phyloP scores from a whole-genome alignment of 805 yeast species.

The Sungouiozyma intestinalis region DNA sequence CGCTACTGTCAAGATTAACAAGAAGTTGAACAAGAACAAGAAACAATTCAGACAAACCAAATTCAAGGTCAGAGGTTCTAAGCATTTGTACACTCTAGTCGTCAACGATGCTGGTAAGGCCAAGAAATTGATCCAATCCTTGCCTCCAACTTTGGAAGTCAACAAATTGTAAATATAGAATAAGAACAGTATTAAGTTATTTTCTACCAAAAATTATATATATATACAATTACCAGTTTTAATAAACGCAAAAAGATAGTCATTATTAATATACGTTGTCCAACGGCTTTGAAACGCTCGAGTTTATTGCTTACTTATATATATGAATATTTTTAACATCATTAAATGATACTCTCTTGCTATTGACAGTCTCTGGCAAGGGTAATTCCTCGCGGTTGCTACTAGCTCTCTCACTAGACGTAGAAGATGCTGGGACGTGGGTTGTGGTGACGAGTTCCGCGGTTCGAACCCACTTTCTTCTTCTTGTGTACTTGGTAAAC shows the following conservation, averaged over 20 bases:
- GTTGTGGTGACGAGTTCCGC: slow-evolving; percentile 58
- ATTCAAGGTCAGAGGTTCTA: slow-evolving; percentile 97
- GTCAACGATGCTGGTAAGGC: slow-evolving; percentile 96
- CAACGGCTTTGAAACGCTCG: slow-evolving; percentile 2
- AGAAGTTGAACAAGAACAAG: slow-evolving; percentile 70
- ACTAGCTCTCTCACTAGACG: slow-evolving; percentile 1
- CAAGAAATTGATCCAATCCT: slow-evolving; percentile 92
- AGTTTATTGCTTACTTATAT: slow-evolving; percentile 10
- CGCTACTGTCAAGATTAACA: slow-evolving; percentile 91
- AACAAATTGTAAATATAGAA: slow-evolving; percentile 33
- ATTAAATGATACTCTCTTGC: slow-evolving; percentile 27
- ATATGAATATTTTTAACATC: slow-evolving; percentile 21
- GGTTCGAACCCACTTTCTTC: slow-evolving; percentile 92
- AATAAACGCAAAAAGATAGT: background rate
- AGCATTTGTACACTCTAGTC: slow-evolving; percentile 87
- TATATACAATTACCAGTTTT: background rate
- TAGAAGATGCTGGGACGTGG: background rate
- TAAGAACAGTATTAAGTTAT: background rate
- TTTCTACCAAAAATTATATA: background rate
- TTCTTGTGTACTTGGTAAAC: slow-evolving; percentile 81
- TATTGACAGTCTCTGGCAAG: slow-evolving; percentile 1
- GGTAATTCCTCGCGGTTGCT: slow-evolving; percentile 1
- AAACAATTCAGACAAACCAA: slow-evolving; percentile 87
- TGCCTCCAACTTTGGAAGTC: slow-evolving; percentile 86
- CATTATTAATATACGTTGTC: background rate